phyloP scores from a whole-genome alignment of 768 basidiomycete genomes.

The Russula sp. region DNA sequence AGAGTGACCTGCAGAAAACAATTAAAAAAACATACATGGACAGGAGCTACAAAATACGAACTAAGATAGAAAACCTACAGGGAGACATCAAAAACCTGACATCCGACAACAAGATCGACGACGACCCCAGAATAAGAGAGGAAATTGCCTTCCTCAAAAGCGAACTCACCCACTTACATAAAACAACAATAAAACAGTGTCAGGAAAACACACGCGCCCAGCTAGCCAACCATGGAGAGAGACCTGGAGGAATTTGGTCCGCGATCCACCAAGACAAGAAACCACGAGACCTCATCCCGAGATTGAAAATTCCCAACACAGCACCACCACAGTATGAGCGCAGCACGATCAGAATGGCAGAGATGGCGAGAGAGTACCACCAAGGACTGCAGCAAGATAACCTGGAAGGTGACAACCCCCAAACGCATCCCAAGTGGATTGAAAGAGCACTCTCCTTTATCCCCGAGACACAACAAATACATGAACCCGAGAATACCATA shows the following conservation, averaged over 20 bases:
- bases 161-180: constrained; percentile 5
- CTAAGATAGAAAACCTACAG: no score
- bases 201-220: not conserved
- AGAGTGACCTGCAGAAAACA: not conserved
- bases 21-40: not conserved
- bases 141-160: not conserved
- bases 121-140: not conserved
- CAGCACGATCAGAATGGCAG: not conserved
- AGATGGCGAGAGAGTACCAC: not conserved
- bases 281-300: not conserved
- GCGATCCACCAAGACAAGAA: not conserved
- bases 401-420: no score
- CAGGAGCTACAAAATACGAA: not conserved
- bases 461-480: not conserved
- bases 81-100: no score
- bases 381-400: not conserved
- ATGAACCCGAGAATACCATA: not conserved
- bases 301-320: not conserved
- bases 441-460: not conserved
- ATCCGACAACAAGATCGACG: no score
- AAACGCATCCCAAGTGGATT: accelerated
- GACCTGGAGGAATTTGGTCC: not conserved
- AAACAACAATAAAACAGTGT: no score
- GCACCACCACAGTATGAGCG: not conserved
- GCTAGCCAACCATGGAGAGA: not conserved